Base-by-base conservation (phyloP, 768 basidiomycete species). In the Leccinum broughii region DNA sequence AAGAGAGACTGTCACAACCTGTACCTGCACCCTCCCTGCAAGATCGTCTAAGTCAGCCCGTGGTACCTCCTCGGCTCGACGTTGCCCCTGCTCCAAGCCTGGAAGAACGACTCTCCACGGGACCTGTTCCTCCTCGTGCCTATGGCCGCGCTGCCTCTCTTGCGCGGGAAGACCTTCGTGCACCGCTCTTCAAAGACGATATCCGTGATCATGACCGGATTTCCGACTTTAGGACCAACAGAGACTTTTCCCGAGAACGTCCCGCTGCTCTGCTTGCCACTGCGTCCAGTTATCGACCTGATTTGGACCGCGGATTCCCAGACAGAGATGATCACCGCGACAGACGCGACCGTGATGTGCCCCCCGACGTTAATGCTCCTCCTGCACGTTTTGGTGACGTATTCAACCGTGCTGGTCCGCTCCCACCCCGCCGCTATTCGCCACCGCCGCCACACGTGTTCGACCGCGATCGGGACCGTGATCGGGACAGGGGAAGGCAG, bases 31-130 rank as follows among this genome's bases (percentile, higher is more conserved):
- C 73, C 20, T 73, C 75, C 24, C 58, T 78, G 20, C 75, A 78
- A 66, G 78, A 79, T 49, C 77, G 76, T 34, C 64, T 76, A 50
- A 75, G 67, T 52, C 77, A 77, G 56, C 73, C 75, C 57, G 64
- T 48, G 14, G 56, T 54, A 34, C 61, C 66, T 57, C 15, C 65
- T n/a, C 67, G 71, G 14, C 26, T 26, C 50, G 72, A 72, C 8
- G 32, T 67, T 6, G 17, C 57, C 57, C 70, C 74, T 61, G 68
- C 74, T 24, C 70, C 76, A 11, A 77, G 68, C 60, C 66, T 80
- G 24, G 80, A 79, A 71, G 78, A 81, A 55, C 76, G 80, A 59
- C 66, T 80, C 11, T 77, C 79, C 56, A 64, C 70, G 37, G 72
- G 69, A 53, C 71, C 75, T 34, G 64, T 64, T 34, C 66, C 71